phyloP scores from a whole-genome alignment of 805 yeast species.

The Pichia cephalocereana region DNA sequence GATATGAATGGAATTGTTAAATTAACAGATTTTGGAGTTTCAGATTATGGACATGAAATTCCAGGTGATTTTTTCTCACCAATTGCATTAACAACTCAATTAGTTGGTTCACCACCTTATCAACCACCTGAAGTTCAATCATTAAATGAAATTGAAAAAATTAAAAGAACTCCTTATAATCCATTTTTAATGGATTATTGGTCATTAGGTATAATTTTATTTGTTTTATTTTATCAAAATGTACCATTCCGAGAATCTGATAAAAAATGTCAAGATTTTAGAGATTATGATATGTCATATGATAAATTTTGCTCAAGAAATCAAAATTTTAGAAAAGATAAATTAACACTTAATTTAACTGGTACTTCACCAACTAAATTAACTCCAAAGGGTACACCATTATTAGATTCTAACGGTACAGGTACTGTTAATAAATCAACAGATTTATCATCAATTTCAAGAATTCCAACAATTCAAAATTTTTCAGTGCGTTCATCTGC shows the following conservation, averaged over 20 bases:
- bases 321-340: conserved; percentile 39
- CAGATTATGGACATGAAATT: conserved; percentile 55
- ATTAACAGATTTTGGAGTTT: conserved; percentile 91
- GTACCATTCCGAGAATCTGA: conserved; percentile 54
- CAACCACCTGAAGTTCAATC: conserved; percentile 73
- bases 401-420: not conserved
- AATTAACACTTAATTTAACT: conserved; percentile 12
- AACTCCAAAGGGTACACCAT: conserved; percentile 1
- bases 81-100: conserved; percentile 33
- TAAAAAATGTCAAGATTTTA: conserved; percentile 34
- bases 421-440: not conserved
- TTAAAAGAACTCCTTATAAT: conserved; percentile 49
- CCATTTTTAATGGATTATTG: conserved; percentile 69
- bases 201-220: conserved; percentile 66
- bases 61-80: conserved; percentile 44
- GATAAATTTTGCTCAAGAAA: conserved; percentile 28
- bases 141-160: conserved; percentile 29
- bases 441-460: conserved; percentile 2
- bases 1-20: conserved; percentile 49
- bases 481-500: conserved; percentile 4
- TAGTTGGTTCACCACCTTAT: conserved; percentile 81
- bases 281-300: conserved; percentile 42
- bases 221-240: conserved; percentile 48
- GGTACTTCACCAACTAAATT: conserved; percentile 1
- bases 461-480: conserved; percentile 4